Conservation (phyloP, 2,329 filamentous ascomycete species). For the Trichoderma guizhouense region DNA sequence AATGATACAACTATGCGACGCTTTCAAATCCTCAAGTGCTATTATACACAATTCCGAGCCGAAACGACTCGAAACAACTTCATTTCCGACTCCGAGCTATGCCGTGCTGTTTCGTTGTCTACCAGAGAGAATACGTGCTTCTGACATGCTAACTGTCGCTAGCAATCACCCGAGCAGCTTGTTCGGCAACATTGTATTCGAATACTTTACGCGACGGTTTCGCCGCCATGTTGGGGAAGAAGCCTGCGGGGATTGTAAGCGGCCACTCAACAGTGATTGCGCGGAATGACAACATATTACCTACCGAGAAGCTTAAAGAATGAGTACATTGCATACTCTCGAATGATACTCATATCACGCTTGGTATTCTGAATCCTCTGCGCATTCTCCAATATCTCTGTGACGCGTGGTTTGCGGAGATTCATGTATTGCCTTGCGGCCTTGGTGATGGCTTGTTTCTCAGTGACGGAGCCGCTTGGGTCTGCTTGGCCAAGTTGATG, state of each 20-base stretch:
- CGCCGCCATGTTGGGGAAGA: constrained; percentile 19
- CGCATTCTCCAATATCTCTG: constrained; percentile 20
- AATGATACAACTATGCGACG: neutral
- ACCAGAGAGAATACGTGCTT: neutral
- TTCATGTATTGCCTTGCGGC: constrained; percentile 24
- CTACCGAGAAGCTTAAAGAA: constrained; percentile 22
- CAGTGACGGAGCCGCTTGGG: neutral
- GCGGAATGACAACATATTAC: neutral
- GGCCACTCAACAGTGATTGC: neutral
- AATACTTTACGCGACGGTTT: constrained; percentile 12
- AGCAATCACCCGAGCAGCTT: neutral
- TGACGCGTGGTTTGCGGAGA: constrained; percentile 22
- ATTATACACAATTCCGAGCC: neutral
- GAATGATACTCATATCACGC: constrained; percentile 21
- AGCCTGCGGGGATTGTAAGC: constrained; percentile 14
- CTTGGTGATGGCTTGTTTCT: constrained; percentile 19
- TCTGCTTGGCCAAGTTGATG: constrained; percentile 17
- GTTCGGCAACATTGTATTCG: constrained; percentile 23
- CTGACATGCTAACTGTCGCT: neutral
- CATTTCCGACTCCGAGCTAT: too few relatives aligned
- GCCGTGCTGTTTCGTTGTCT: neutral
- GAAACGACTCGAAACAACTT: neutral
- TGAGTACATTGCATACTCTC: constrained; percentile 23
- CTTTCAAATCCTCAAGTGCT: neutral
- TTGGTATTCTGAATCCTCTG: constrained; percentile 20